Evolutionary conservation across 2,329 filamentous ascomycete species (phyloP).

Genomic region (Whalleya microplaca): DNA sequence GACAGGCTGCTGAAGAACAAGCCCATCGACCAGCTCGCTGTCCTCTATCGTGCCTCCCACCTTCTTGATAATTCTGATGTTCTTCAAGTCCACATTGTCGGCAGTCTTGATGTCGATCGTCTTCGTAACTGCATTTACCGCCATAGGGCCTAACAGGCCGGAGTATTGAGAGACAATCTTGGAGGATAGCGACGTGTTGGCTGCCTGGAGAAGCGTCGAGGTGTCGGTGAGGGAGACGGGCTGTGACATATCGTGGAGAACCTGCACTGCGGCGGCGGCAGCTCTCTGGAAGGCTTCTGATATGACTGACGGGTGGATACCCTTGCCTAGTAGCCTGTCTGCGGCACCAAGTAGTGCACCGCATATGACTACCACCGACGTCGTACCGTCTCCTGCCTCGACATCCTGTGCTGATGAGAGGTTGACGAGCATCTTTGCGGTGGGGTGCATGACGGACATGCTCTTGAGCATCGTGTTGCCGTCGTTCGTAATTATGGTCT

Average conservation of each 20-base stretch:
- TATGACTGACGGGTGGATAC: conserved; percentile 96
- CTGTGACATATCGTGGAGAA: conserved; percentile 94
- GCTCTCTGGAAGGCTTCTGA: conserved; percentile 97
- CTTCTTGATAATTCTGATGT: conserved; percentile 97
- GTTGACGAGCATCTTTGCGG: conserved; percentile 98
- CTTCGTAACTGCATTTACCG: conserved; percentile 93
- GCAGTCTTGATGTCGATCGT: conserved; percentile 95
- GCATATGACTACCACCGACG: conserved; percentile 96
- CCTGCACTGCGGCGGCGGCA: conserved; percentile 82
- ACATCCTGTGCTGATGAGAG: conserved; percentile 97
- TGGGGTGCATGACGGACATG: conserved; percentile 99
- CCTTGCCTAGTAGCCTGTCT: conserved; percentile 86
- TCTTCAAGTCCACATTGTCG: conserved; percentile 94
- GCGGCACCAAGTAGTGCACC: conserved; percentile 93
- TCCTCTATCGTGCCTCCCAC: conserved; percentile 98
- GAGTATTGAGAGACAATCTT: conserved; percentile 99
- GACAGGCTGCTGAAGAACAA: conserved; percentile 90
- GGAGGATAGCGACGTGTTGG: conserved; percentile 94
- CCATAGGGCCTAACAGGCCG: conserved; percentile 93
- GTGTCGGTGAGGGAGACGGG: conserved; percentile 89
- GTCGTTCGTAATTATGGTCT: conserved; percentile 99
- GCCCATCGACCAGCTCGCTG: conserved; percentile 92
- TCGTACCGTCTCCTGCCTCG: conserved; percentile 97
- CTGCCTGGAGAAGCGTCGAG: conserved; percentile 89
- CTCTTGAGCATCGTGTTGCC: conserved; percentile 99